Conservation (phyloP, 2,329 filamentous ascomycete species). For the Pyrenochaeta sp. region DNA sequence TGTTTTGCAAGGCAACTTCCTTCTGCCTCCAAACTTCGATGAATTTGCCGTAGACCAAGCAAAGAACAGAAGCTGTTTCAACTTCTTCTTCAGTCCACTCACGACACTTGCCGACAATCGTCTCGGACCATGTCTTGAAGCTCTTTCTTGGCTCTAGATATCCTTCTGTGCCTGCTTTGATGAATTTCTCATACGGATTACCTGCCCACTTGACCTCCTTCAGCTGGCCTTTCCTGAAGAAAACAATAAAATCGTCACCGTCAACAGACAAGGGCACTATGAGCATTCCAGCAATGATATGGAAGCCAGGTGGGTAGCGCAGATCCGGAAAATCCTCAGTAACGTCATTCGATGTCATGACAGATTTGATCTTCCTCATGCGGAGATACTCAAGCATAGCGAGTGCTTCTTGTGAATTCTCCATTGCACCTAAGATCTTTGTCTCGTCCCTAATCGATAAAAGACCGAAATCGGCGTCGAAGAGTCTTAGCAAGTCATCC, state of each 20-base stretch:
- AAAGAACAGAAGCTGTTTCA: conserved; percentile 86
- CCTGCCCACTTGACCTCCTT: conserved; percentile 85
- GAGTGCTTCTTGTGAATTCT: conserved; percentile 81
- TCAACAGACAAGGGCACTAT: conserved; percentile 80
- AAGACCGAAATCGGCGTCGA: conserved; percentile 86
- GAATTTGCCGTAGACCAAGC: conserved; percentile 86
- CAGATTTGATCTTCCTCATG: conserved; percentile 75
- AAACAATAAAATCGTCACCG: conserved; percentile 86
- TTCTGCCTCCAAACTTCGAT: conserved; percentile 95
- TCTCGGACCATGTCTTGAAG: conserved; percentile 84
- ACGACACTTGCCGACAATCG: conserved; percentile 78
- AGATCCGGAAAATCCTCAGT: conserved; percentile 80
- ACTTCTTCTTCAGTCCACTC: conserved; percentile 91
- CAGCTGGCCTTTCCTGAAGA: conserved; percentile 80
- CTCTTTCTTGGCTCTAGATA: conserved; percentile 81
- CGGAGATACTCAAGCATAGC: conserved; percentile 86
- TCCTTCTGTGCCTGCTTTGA: conserved; percentile 74
- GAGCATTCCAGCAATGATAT: conserved; percentile 77
- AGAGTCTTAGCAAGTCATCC: conserved; percentile 81
- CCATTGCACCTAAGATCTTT: conserved; percentile 78
- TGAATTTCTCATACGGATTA: conserved; percentile 81
- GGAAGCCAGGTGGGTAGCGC: conserved; percentile 79
- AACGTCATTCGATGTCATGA: conserved; percentile 80
- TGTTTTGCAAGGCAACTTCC: conserved; percentile 81
- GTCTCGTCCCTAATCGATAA: conserved; percentile 88